A percentile compares a stretch with the other conserved stretches of the same genome.
Conservation (phyloP, 495 filamentous ascomycete species). For the Tricharina praecox region DNA sequence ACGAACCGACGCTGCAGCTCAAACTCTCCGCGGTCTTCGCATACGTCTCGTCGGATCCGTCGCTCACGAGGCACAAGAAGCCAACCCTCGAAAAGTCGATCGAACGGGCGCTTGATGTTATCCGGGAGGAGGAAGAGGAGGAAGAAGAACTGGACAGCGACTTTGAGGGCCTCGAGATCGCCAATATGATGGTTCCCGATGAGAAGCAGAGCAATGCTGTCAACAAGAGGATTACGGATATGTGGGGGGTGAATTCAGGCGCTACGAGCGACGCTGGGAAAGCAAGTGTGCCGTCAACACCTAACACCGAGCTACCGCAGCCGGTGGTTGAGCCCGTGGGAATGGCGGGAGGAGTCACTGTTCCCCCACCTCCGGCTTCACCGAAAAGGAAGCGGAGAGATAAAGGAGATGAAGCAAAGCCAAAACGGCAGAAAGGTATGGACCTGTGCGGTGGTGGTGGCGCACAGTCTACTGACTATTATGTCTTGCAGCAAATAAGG, state of each 20-base stretch:
- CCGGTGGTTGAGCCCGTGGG: constrained; percentile 4
- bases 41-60: constrained; percentile 16
- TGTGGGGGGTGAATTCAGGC: constrained; percentile 40
- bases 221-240: constrained; percentile 55
- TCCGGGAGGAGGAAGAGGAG: constrained; percentile 46
- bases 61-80: constrained; percentile 21
- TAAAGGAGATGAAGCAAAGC: constrained; percentile 18
- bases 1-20: constrained; percentile 10
- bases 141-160: constrained; percentile 41
- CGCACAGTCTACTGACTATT: background rate
- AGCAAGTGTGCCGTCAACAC: constrained; percentile 8
- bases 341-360: background rate
- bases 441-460: background rate
- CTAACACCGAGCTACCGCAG: background rate
- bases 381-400: constrained; percentile 25
- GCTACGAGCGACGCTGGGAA: constrained; percentile 20
- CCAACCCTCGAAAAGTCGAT: constrained; percentile 62
- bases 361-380: constrained; percentile 8
- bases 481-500: constrained; percentile 10
- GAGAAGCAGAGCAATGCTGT: constrained; percentile 38
- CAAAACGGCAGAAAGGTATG: constrained; percentile 19
- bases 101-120: constrained; percentile 60
- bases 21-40: constrained; percentile 19
- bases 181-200: constrained; percentile 19
- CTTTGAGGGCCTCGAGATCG: constrained; percentile 43